phyloP scores from a whole-genome alignment of 1,284 basidiomycete genomes.

The Chiua sp. region DNA sequence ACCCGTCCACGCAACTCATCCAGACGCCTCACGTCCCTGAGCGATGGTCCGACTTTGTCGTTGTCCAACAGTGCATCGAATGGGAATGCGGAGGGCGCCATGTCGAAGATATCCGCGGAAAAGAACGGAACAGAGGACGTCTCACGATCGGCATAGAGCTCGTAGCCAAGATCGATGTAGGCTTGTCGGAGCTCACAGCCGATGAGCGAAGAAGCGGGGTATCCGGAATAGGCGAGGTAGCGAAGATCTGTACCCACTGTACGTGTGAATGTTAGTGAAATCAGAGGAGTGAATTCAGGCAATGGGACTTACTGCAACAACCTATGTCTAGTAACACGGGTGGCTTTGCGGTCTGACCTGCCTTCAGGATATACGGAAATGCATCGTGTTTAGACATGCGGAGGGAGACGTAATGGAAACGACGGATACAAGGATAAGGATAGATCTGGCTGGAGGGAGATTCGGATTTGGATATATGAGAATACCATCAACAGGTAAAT shows the following conservation, averaged over 20 bases:
- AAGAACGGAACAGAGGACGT: background rate
- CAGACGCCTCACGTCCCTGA: background rate
- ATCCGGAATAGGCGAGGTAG: conserved; percentile 24
- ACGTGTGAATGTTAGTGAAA: background rate
- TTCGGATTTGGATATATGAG: background rate
- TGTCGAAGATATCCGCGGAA: background rate
- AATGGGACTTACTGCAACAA: background rate
- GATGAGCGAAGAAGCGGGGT: background rate
- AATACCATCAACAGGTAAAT: background rate
- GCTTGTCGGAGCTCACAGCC: conserved; percentile 25
- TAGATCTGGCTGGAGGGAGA: background rate
- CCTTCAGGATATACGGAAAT: background rate
- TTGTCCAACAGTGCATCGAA: background rate
- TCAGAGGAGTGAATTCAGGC: background rate
- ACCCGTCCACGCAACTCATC: conserved; percentile 2
- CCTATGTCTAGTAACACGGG: background rate
- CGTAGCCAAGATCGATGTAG: conserved; percentile 1
- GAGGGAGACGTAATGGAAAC: background rate
- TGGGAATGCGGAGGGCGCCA: background rate
- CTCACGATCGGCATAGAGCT: background rate
- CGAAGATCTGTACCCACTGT: conserved; percentile 4
- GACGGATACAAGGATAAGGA: background rate
- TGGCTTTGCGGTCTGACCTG: background rate
- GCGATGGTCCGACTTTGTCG: background rate
- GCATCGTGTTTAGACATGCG: background rate